Evolutionary conservation across 1,139 yeast genomes (phyloP).

Genomic region (Magnusiomyces magnusii): DNA sequence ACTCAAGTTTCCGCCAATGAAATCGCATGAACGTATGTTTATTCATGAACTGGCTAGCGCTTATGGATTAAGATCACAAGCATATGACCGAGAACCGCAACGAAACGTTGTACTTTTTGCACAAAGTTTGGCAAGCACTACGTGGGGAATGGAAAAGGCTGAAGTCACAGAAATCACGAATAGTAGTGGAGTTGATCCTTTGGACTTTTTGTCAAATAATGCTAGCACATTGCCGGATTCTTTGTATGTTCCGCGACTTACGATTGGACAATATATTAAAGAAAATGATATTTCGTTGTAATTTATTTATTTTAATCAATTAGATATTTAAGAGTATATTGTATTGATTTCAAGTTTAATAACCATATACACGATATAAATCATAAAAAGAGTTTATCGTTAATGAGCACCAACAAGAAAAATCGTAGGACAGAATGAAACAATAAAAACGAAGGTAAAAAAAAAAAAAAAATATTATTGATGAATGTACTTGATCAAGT

Average conservation of each 20-base stretch:
- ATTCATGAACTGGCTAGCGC: slow-evolving; percentile 59
- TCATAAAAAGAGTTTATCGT: no score
- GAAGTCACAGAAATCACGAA: neutral
- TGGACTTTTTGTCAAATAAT: no score
- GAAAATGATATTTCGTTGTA: neutral
- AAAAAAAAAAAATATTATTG: no score
- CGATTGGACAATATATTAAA: slow-evolving; percentile 4
- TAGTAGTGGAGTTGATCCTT: neutral
- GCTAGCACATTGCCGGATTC: neutral
- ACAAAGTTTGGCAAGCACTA: neutral
- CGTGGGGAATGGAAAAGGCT: neutral
- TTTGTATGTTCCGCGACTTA: neutral
- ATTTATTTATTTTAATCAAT: no score
- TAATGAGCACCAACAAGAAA: no score
- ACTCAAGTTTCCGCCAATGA: slow-evolving; percentile 68
- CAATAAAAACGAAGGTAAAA: no score
- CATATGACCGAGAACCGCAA: slow-evolving; percentile 77
- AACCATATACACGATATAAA: no score
- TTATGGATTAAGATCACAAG: slow-evolving; percentile 55
- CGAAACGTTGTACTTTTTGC: slow-evolving; percentile 55
- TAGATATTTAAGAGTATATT: neutral
- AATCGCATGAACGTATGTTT: slow-evolving; percentile 57
- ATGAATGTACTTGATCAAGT: no score
- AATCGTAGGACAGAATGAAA: no score
- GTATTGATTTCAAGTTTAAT: neutral